Base-by-base conservation (phyloP, 495 filamentous ascomycete genomes). In the Annulohypoxylon nitens region DNA sequence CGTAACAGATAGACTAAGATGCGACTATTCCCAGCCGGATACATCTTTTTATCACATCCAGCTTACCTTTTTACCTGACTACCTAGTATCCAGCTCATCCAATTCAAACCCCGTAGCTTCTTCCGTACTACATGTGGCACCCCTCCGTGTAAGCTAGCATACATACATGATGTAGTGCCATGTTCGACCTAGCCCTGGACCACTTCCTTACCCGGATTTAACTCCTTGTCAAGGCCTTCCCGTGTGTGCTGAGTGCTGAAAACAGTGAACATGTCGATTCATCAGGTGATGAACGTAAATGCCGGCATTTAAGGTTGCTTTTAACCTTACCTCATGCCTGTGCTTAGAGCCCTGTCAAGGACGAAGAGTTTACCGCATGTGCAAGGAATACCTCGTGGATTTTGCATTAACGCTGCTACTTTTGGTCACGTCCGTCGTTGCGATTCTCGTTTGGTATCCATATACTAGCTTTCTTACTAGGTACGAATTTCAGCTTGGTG, bases 251-350 rank as follows among this genome's bases (percentile, higher is more conserved):
- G 36, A 60, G 48, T 23, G 48, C 47, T 55, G 36, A 60, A 60
- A 69, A 51, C 62, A 30, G 37, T 34, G 67, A 20, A 60, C 20
- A 61, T 41, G 23, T 18, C 36, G 47, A 69, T 30, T 51, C 51
- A 47, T 67, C 34, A 58, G 57, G 50, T 37, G 54, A 67, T 68
- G 34, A 26, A 43, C 41, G 34, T 33, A 70, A 64, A 61, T 60
- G 61, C 47, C 26, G 45, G 41, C 58, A 65, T 61, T 57, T 57
- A 59, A 69, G 64, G 41, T 68, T 59, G 53, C 59, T 54, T 64
- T 64, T 53, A 63, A 72, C 39, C 67, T 69, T 69, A 53, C 37
- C 16, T 65, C 45, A 41, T 55, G 33, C 45, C 37, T 58, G 43
- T 30, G 26, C 10, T 48, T 8, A 39, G 34, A 33, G 58, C 51